A percentile compares a stretch with the other conserved stretches of the same genome.
Conservation (phyloP, 306 rosid species). For the Ochetophila trinervis region DNA sequence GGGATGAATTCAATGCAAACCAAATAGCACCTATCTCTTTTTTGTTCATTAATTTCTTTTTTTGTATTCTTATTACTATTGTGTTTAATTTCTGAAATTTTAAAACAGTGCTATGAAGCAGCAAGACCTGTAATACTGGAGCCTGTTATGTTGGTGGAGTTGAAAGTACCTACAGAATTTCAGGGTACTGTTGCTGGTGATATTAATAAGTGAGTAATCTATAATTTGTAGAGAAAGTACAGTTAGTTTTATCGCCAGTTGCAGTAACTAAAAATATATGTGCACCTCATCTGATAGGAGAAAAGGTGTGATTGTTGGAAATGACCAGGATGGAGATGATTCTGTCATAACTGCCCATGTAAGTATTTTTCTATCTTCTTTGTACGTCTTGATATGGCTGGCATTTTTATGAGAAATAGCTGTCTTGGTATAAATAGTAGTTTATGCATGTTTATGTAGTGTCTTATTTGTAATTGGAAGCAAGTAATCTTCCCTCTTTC, state of each 20-base stretch:
- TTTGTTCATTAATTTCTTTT: neutral
- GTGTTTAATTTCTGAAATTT: neutral
- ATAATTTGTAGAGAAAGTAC: neutral
- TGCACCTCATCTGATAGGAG: conserved; percentile 50
- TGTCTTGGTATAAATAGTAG: too few relatives aligned
- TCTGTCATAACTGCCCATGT: conserved; percentile 86
- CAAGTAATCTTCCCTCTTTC: too few relatives aligned
- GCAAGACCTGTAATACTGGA: conserved; percentile 92
- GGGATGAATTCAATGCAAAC: conserved; percentile 10
- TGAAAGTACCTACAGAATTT: conserved; percentile 95
- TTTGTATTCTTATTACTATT: neutral
- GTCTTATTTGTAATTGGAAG: too few relatives aligned
- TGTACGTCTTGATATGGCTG: neutral
- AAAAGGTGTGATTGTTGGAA: conserved; percentile 91
- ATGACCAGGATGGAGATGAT: conserved; percentile 98
- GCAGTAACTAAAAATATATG: conserved; percentile 16
- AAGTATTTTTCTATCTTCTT: conserved; percentile 23
- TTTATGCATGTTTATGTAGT: too few relatives aligned
- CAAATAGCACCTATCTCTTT: conserved; percentile 7
- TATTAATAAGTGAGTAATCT: conserved; percentile 74
- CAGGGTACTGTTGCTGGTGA: conserved; percentile 98
- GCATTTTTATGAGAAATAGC: neutral
- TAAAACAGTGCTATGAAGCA: conserved; percentile 70
- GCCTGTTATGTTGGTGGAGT: conserved; percentile 95
- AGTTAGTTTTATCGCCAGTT: conserved; percentile 14